phyloP scores from a whole-genome alignment of 331 rosid genomes.

The Acacia pycnantha region DNA sequence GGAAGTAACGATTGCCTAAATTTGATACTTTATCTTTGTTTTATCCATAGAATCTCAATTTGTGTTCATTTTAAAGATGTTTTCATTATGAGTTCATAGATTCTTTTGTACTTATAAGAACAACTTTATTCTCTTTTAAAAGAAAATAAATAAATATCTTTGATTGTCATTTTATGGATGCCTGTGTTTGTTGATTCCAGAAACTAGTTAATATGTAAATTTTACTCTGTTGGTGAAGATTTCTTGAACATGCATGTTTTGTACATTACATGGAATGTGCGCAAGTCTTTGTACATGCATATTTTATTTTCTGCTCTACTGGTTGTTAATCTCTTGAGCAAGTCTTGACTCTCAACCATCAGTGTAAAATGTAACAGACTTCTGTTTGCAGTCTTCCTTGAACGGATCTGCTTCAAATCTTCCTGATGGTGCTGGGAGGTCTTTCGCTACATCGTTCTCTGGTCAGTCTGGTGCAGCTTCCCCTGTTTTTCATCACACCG shows the following conservation, averaged over 20 bases:
- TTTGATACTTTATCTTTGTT: not conserved
- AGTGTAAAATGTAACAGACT: conserved; percentile 7
- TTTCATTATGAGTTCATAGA: not conserved
- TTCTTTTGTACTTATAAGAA: not conserved
- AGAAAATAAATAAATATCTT: not conserved
- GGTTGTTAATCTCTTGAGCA: not conserved
- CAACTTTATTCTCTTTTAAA: not conserved
- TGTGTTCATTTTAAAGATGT: not conserved
- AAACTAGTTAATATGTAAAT: not conserved
- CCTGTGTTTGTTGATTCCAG: not conserved
- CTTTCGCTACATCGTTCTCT: conserved; percentile 85
- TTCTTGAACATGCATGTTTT: not conserved
- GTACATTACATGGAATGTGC: conserved; percentile 9
- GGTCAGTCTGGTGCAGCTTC: conserved; percentile 98
- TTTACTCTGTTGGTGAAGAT: not conserved
- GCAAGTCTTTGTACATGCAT: not conserved
- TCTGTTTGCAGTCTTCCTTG: conserved; percentile 75
- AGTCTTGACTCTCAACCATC: not conserved
- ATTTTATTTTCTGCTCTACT: not conserved
- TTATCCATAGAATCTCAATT: not conserved
- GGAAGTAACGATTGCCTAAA: conserved; percentile 11
- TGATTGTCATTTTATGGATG: not conserved
- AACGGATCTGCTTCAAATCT: conserved; percentile 91
- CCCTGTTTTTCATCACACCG: conserved; percentile 85
- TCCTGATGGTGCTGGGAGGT: conserved; percentile 80